phyloP scores from a whole-genome alignment of 139 green algal species.

The Desmodesmus armatus region DNA sequence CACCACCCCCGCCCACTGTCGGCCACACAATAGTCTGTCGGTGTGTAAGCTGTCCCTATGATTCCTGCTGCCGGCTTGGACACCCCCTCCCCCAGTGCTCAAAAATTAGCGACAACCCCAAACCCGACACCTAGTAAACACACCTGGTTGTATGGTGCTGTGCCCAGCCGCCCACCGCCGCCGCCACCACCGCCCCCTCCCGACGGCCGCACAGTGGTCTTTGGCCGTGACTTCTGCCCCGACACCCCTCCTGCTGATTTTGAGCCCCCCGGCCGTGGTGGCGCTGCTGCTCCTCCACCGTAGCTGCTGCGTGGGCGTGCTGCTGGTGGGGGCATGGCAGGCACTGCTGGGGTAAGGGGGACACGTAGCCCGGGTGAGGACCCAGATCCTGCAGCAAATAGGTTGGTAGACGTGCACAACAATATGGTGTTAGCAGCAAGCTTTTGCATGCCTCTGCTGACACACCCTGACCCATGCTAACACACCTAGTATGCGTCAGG shows the following conservation, averaged over 20 bases:
- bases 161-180: neutral
- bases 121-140: no score
- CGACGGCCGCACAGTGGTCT: neutral
- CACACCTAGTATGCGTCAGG: slow-evolving; percentile 22
- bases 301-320: slow-evolving; percentile 17
- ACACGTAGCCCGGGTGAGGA: slow-evolving; percentile 20
- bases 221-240: neutral
- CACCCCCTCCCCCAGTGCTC: no score
- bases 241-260: neutral
- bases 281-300: slow-evolving; percentile 8
- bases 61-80: no score
- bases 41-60: no score
- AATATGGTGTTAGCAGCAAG: no score
- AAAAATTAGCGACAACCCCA: no score
- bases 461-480: no score
- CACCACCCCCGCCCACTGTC: no score
- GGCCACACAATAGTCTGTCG: no score
- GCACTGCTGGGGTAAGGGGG: neutral
- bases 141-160: neutral
- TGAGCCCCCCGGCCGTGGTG: neutral
- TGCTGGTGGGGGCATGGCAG: slow-evolving; percentile 20
- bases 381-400: slow-evolving; percentile 16
- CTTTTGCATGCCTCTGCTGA: no score
- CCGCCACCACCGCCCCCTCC: neutral
- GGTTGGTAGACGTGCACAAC: no score